Conservation (phyloP, 352 stramenopile species). For the Phytopythium chamaehyphon region DNA sequence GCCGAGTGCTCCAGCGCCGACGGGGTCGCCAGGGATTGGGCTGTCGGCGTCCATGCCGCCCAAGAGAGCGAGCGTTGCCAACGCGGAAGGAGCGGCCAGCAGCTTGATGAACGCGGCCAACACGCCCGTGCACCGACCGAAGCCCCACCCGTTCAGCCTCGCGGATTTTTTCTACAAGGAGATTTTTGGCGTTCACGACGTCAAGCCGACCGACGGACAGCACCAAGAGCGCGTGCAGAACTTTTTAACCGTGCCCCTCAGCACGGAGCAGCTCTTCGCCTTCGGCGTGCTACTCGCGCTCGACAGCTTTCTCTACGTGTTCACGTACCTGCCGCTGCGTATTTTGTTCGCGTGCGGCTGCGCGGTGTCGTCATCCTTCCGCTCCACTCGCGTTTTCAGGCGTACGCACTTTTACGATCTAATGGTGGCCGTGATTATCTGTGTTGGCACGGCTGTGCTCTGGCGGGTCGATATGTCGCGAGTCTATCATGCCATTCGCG, state of each 20-base stretch:
- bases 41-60: conserved; percentile 1
- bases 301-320: conserved; percentile 97
- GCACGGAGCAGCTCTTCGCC: conserved; percentile 84
- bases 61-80: conserved; percentile 4
- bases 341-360: conserved; percentile 81
- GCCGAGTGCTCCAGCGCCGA: not conserved
- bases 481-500: conserved; percentile 98
- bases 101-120: conserved; percentile 1
- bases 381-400: conserved; percentile 63
- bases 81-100: conserved; percentile 1
- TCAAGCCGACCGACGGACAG: conserved; percentile 66
- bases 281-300: conserved; percentile 95
- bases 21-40: not conserved
- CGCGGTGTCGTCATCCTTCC: conserved; percentile 69
- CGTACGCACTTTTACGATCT: conserved; percentile 90
- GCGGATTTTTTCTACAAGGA: conserved; percentile 84
- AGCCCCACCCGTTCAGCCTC: conserved; percentile 50
- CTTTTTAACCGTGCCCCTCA: conserved; percentile 71
- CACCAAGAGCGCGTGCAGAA: conserved; percentile 81
- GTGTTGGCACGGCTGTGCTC: conserved; percentile 69
- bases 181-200: conserved; percentile 80
- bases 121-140: conserved; percentile 9
- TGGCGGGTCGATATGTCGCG: conserved; percentile 93
- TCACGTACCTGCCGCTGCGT: conserved; percentile 94
- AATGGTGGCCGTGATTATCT: conserved; percentile 85